Base-by-base conservation (phyloP, 1,284 basidiomycete genomes). In the Chalciporus piperatoides region DNA sequence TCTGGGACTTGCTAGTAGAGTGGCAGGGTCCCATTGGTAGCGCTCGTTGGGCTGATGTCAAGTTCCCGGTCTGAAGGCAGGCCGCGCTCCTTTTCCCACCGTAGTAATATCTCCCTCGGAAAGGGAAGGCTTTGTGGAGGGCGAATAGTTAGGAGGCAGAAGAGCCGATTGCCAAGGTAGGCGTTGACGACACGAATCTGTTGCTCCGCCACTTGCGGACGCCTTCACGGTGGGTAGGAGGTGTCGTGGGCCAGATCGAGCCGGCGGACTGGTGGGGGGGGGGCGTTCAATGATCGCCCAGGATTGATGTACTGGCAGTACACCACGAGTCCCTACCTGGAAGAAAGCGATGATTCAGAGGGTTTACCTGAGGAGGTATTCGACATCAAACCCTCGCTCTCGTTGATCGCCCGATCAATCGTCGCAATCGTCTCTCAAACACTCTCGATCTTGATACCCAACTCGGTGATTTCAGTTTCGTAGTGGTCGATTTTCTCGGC, bases 121-220 rank as follows among this genome's bases (percentile, higher is more conserved):
- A 27, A 86, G 65, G 0, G 81, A 83, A 11, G 79, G 73, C 60
- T 84, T 85, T 69, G 81, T 83, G 46, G 70, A 68, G 15, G 67
- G 64, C 55, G 56, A 12, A 56, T 46, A 49, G 52, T 54, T 33
- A 56, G 59, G 70, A 59, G 23, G 64, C 57, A 30, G 71, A 62
- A 5, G 71, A 58, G 23, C 62, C 61, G 6, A 72, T 68, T 23
- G 68, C 67, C 33, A 74, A 63, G 33, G 77, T 64, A 9, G 72
- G 68, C 3, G 74, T 68, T 17, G 71, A 70, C 2, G 75, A 67
- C 17, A 76, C 71, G 49, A 78, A 77, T 59, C 78, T 79, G 52
- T 77, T 79, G 52, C 72, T 83, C 41, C 88, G 66, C 87, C 87
- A 90, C 60, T 84, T 84, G 65, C 81, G 84, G 25, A 90, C 85